Percentiles rank a stretch among this genome's conserved stretches.
These are phyloP conservation scores for Candida railenensis DNA, from an alignment of 805 yeast genomes.

Conservation along the genomic window DNA sequence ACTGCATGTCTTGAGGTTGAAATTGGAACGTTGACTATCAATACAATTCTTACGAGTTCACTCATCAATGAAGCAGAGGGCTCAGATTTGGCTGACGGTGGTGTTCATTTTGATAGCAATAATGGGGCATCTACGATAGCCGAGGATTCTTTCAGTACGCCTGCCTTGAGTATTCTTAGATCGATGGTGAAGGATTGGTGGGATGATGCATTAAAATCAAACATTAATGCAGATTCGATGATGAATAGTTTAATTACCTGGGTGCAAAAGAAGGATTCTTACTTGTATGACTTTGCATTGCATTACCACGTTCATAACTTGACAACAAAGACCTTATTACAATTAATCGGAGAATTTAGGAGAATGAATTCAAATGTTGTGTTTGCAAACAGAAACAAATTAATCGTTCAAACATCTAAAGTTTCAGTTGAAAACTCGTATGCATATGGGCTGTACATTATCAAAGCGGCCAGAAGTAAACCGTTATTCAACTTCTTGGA, in stretches of 20 bases:
- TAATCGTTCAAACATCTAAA: conserved; percentile 73
- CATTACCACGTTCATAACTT: conserved; percentile 87
- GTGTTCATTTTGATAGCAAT: conserved; percentile 29
- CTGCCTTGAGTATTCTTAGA: conserved; percentile 70
- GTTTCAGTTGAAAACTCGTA: conserved; percentile 80
- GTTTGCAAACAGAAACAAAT: conserved; percentile 74
- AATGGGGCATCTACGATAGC: conserved; percentile 56
- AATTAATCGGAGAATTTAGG: conserved; percentile 74
- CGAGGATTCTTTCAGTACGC: conserved; percentile 77
- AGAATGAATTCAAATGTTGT: conserved; percentile 77
- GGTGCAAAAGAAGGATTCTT: conserved; percentile 77
- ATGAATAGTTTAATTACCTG: conserved; percentile 79
- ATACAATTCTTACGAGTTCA: conserved; percentile 83
- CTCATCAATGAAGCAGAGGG: conserved; percentile 88
- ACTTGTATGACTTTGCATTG: conserved; percentile 71
- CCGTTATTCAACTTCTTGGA: conserved; percentile 85
- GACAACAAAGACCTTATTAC: conserved; percentile 78
- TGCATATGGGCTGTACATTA: conserved; percentile 83
- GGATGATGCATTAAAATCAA: conserved; percentile 76
- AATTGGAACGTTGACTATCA: conserved; percentile 76
- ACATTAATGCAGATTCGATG: conserved; percentile 76
- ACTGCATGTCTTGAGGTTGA: conserved; percentile 77
- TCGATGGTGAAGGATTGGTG: conserved; percentile 85
- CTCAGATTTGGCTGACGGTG: conserved; percentile 61
- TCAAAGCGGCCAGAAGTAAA: conserved; percentile 73